phyloP scores from a whole-genome alignment of 495 filamentous ascomycete genomes.

The Penicillium roqueforti region DNA sequence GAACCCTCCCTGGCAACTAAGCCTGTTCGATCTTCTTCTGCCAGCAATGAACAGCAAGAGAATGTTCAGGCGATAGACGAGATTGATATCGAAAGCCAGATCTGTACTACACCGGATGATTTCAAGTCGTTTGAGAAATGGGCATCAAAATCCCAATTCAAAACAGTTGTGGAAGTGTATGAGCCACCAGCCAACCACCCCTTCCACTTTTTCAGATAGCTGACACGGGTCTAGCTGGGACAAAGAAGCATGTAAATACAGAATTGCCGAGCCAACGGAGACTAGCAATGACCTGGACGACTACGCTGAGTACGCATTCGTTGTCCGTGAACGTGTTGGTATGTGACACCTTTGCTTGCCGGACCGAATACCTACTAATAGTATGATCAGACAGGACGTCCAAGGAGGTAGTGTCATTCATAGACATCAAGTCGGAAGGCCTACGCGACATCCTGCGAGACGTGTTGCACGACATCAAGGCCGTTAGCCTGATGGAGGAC shows the following conservation, averaged over 20 bases:
- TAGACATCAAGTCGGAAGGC: slow-evolving; percentile 29
- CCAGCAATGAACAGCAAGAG: slow-evolving; percentile 9
- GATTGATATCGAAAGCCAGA: slow-evolving; percentile 10
- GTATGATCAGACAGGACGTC: slow-evolving; percentile 21
- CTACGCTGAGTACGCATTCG: slow-evolving; percentile 24
- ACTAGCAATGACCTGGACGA: slow-evolving; percentile 17
- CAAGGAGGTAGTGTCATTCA: slow-evolving; percentile 17
- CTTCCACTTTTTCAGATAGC: slow-evolving; percentile 10
- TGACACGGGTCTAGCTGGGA: slow-evolving; percentile 23
- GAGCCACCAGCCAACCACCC: slow-evolving; percentile 8
- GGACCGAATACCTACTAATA: slow-evolving; percentile 9
- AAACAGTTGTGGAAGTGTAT: slow-evolving; percentile 22
- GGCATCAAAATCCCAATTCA: slow-evolving; percentile 20
- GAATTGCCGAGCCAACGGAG: slow-evolving; percentile 12
- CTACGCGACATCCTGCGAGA: slow-evolving; percentile 29
- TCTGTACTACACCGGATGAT: slow-evolving; percentile 22
- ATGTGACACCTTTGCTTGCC: slow-evolving; percentile 10
- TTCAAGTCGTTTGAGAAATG: slow-evolving; percentile 24
- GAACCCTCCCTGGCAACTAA: background rate
- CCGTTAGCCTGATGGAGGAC: slow-evolving; percentile 29
- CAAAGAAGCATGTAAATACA: slow-evolving; percentile 29
- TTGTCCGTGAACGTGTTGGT: slow-evolving; percentile 26
- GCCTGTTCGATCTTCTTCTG: slow-evolving; percentile 1
- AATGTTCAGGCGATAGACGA: slow-evolving; percentile 11
- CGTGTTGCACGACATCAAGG: slow-evolving; percentile 28